Conservation (phyloP, 352 stramenopile species). For the Peronospora destructor region DNA sequence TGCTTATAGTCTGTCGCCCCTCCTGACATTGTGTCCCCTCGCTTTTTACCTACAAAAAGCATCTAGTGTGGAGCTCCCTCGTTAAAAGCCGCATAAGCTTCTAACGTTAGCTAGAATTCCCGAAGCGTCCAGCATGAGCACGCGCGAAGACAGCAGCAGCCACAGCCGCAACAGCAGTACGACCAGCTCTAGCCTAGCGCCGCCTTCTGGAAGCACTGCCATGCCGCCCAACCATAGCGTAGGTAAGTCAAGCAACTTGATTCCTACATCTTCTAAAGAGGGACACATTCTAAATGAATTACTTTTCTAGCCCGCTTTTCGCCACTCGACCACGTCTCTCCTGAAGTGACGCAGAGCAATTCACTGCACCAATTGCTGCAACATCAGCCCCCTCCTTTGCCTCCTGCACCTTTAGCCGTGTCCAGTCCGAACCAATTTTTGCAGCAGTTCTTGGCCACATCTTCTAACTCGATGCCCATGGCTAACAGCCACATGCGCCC, state of each 20-base stretch:
- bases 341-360: slow-evolving; percentile 63
- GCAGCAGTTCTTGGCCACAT: slow-evolving; percentile 46
- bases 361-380: slow-evolving; percentile 62
- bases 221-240: slow-evolving; percentile 17
- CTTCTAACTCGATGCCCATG: slow-evolving; percentile 25
- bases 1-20: background rate
- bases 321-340: slow-evolving; percentile 45
- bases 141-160: slow-evolving; percentile 27
- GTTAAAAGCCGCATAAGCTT: too few relatives aligned
- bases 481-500: slow-evolving; percentile 26
- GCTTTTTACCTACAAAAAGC: too few relatives aligned
- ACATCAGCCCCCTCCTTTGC: slow-evolving; percentile 31
- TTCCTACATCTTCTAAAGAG: background rate
- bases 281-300: background rate
- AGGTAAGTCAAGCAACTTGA: slow-evolving; percentile 5
- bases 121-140: slow-evolving; percentile 24
- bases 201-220: slow-evolving; percentile 25
- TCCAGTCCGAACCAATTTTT: slow-evolving; percentile 44
- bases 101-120: slow-evolving; percentile 9
- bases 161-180: slow-evolving; percentile 38
- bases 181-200: slow-evolving; percentile 25
- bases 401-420: slow-evolving; percentile 5
- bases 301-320: slow-evolving; percentile 36
- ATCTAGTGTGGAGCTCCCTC: too few relatives aligned
- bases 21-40: background rate